Percentiles rank a stretch among this genome's conserved stretches.
Conservation (phyloP, 78 protist genomes). For the Neovahlkampfia damariscottae region DNA sequence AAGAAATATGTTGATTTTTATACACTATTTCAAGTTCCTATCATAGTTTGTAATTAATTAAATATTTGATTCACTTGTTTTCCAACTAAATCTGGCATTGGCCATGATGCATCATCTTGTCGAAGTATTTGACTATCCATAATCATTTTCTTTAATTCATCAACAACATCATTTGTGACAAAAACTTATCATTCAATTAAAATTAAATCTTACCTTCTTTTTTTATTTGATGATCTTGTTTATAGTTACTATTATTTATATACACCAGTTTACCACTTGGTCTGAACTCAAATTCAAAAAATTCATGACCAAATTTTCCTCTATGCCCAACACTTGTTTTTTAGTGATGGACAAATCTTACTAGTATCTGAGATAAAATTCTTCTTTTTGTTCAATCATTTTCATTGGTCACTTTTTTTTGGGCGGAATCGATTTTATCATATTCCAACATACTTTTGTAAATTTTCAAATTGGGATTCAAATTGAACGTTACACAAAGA, state of each 20-base stretch:
- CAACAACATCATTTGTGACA: conserved; percentile 53
- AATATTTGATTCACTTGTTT: too few relatives aligned
- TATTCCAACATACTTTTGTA: too few relatives aligned
- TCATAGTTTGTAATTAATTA: too few relatives aligned
- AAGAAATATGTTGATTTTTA: conserved; percentile 83
- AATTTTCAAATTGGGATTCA: too few relatives aligned
- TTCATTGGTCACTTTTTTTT: too few relatives aligned
- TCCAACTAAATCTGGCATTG: conserved; percentile 85
- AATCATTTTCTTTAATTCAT: conserved; percentile 72
- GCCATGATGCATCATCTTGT: conserved; percentile 91
- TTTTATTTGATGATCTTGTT: conserved; percentile 72
- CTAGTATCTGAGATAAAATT: conserved; percentile 33
- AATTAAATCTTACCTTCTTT: too few relatives aligned
- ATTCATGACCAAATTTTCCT: conserved; percentile 97
- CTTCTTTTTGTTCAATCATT: too few relatives aligned
- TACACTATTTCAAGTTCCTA: conserved; percentile 85
- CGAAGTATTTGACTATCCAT: conserved; percentile 76
- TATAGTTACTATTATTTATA: conserved; percentile 92
- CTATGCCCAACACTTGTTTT: conserved; percentile 93
- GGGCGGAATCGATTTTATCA: too few relatives aligned
- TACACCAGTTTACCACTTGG: conserved; percentile 70
- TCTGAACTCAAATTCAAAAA: conserved; percentile 90
- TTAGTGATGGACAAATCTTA: too few relatives aligned
- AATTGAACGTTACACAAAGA: too few relatives aligned
- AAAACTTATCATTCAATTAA: too few relatives aligned